Base-by-base conservation (phyloP, 768 basidiomycete genomes). In the Mycena venus region DNA sequence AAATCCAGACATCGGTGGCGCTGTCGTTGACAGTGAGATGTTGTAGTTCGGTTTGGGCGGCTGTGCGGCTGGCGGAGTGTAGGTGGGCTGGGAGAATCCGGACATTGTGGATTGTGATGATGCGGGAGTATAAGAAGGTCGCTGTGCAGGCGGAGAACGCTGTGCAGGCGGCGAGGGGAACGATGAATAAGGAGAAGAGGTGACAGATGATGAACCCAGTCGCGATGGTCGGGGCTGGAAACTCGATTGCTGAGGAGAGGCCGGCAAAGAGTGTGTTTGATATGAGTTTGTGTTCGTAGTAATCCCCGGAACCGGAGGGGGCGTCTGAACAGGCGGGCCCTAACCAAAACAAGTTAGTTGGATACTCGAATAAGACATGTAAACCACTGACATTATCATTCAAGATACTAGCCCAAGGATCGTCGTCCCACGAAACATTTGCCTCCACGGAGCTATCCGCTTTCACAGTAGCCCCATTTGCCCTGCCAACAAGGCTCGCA, bases 351-450 rank as follows among this genome's bases (percentile, higher is more conserved):
- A 59, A 55, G n/a, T 70, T 60, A 29, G 36, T 65, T 15, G 31
- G 19, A 72, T 49, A 49, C n/a, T n/a, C 60, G 47, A 55, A 62
- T 4, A 62, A 38, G 27, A 29, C 70, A 8, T 9, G 42, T 65
- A 34, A 59, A 47, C 36, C 40, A 78, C 83, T 53, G 68, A 81
- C 83, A 70, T 86, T 82, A 59, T 83, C 84, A 60, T 86, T 88
- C 65, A 96, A 89, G 59, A 96, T 94, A 70, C 90, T 93, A 8
- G 93, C 94, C 96, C 96, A 96, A 2, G 94, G 90, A 74, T 96
- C 94, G 68, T 96, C 94, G 75, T 94, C 95, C 94, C 93, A 95
- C 49, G 88, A 85, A 38, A 84, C 83, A 15, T 84, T 80, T 19
- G 77, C 78, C 40, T 89, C 78, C 75, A 80, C 65, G 80, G 79